Base-by-base conservation (phyloP, 768 basidiomycete species). In the Mycena venus region DNA sequence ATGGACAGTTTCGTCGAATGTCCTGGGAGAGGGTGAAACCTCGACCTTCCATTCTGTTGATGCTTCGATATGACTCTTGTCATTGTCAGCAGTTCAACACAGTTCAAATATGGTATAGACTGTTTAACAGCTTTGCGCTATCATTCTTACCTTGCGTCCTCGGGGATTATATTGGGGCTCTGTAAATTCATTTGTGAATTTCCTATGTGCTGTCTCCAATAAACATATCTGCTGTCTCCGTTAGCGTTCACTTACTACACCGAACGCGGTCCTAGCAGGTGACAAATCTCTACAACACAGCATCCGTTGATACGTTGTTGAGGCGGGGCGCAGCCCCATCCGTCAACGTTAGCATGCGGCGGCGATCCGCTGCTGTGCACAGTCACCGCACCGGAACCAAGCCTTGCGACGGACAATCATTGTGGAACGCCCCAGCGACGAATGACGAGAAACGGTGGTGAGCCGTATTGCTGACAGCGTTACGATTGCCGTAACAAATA, bases 21-120 rank as follows among this genome's bases (percentile, higher is more conserved):
- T 36, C 2, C 23, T 3, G 31, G 17, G 27, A 32, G 7, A 15
- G 15, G 23, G 3, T n/a, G n/a, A n/a, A n/a, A n/a, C n/a, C n/a
- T n/a, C 29, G 32, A 55, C 2, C 55, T 58, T 58, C 55, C 55
- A 58, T 58, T 58, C 21, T 34, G 31, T 27, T 34, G 55, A 36
- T 34, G 32, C 56, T 59, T 59, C 56, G 56, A 59, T 59, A 59
- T 60, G 58, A 60, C 36, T 60, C n/a, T 38, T n/a, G n/a, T 49
- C 47, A 49, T 25, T 49, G 47, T 25, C 36, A 38, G 21, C 55
- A 58, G 4, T 49, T 21, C 17, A 7, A 44, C 14, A 44, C 1
- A 23, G 9, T 5, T 3, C 36, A 21, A 38, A 60, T 38, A 60
- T 60, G 58, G n/a, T 25, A 11, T 25, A 51, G 49, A 51, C 27